Percentiles rank a stretch among this genome's conserved stretches.
Evolutionary conservation across 2,329 filamentous ascomycete species (phyloP).

Genomic region (Stagonosporopsis vannaccii): DNA sequence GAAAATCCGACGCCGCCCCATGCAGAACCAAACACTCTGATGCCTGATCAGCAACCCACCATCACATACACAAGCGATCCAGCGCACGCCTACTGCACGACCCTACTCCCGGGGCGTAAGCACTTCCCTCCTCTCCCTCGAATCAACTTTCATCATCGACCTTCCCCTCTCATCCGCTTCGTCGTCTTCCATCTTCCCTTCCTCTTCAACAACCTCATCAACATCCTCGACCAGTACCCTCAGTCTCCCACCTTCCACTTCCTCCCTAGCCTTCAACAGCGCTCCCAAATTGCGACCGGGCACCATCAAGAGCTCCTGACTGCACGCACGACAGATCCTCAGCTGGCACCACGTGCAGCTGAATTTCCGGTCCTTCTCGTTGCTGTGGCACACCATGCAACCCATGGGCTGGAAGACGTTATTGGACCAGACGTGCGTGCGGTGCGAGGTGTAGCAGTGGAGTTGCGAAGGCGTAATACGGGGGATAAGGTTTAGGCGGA

Average conservation of each 20-base stretch:
- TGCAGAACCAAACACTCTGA: background rate
- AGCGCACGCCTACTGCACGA: background rate
- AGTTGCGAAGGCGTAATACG: conserved; percentile 42
- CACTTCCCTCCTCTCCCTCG: background rate
- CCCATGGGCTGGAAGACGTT: conserved; percentile 45
- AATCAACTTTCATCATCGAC: conserved; percentile 5
- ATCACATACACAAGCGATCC: conserved; percentile 1
- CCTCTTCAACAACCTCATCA: conserved; percentile 5
- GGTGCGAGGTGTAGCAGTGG: conserved; percentile 44
- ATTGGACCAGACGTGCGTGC: conserved; percentile 35
- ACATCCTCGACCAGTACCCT: conserved; percentile 13
- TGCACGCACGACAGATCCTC: conserved; percentile 43
- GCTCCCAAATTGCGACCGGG: conserved; percentile 29
- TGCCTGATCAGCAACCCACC: background rate
- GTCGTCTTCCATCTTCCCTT: background rate
- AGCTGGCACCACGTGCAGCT: conserved; percentile 49
- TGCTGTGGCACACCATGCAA: conserved; percentile 46
- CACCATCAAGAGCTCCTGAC: conserved; percentile 30
- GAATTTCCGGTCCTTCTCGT: conserved; percentile 38
- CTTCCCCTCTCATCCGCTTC: conserved; percentile 4
- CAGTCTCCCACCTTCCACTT: background rate
- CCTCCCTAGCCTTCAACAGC: conserved; percentile 23
- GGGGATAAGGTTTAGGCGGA: conserved; percentile 27
- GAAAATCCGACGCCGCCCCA: background rate
- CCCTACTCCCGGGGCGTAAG: conserved; percentile 1